Base-by-base conservation (phyloP, 2,329 filamentous ascomycete genomes). In the Xylaria sp. region DNA sequence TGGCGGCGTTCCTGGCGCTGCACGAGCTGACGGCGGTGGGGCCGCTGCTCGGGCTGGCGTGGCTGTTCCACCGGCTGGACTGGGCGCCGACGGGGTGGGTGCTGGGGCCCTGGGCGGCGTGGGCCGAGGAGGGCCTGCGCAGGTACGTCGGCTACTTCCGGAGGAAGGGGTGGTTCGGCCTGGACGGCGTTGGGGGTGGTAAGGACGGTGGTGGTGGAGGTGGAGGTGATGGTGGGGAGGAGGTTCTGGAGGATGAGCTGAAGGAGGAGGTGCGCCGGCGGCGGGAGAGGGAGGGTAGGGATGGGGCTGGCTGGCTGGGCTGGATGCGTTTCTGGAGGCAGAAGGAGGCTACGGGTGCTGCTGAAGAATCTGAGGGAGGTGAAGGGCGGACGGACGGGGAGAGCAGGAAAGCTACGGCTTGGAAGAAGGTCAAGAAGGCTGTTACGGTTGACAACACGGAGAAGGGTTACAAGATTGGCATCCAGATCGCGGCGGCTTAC, bases 1-100 rank as follows among this genome's bases (percentile, higher is more conserved):
- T 96, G 39, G 84, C 88, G 1, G 87, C 93, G 0, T 99, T 99
- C 71, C 78, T 97, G 9, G 77, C 97, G 38, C 81, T 99, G 0
- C 94, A 99, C 76, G 94, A 99, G 72, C 70, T 97, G 41, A 97
- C 94, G 0, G 93, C 94, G 8, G 76, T 97, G 9, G 72, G 93
- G 1, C 93, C 93, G 0, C 74, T 97, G 0, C 71, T 95, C 38
- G 87, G 83, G 0, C 80, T 97, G 1, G 86, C 90, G 19, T 86
- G 81, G 1, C 70, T 85, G 1, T 96, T 99, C 72, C 90, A 97
- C 74, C 92, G 91, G 69, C 85, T 85, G 1, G 78, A 86, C 57
- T 89, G 88, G 79, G 79, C 91, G 22, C 92, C 93, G 0, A 66
- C 82, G 16, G 67, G 69, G 42, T 81, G 80, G 67, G 73, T 83